phyloP scores from a whole-genome alignment of 768 basidiomycete genomes.

The Psilocybe tampanensis region DNA sequence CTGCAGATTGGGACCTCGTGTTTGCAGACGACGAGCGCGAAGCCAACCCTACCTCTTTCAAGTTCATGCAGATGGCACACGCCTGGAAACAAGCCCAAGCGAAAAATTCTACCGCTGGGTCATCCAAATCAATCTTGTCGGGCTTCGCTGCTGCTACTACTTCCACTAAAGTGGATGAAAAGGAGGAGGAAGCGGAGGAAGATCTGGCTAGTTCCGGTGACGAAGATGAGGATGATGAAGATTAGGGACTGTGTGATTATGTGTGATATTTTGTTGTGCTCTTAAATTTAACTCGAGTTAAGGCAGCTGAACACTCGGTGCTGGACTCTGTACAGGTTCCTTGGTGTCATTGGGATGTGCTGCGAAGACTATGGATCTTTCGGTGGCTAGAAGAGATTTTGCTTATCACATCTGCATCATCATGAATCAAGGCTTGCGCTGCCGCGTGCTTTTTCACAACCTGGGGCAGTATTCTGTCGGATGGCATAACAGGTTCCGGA shows the following conservation, averaged over 20 bases:
- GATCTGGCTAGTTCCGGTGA: constrained; percentile 43
- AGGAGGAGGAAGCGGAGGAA: constrained; percentile 38
- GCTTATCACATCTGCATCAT: too few species aligned
- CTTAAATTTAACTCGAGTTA: neutral
- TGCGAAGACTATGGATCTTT: too few species aligned
- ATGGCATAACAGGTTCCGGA: too few species aligned
- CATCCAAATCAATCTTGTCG: constrained; percentile 67
- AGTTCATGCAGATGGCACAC: constrained; percentile 94
- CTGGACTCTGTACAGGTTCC: too few species aligned
- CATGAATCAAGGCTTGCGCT: too few species aligned
- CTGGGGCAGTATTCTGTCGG: too few species aligned
- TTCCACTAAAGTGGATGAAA: constrained; percentile 27
- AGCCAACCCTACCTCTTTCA: constrained; percentile 91
- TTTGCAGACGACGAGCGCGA: constrained; percentile 97
- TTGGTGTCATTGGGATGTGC: too few species aligned
- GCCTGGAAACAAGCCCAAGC: constrained; percentile 88
- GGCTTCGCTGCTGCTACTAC: constrained; percentile 74
- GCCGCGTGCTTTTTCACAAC: too few species aligned
- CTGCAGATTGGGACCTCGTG: constrained; percentile 92
- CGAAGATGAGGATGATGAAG: constrained; percentile 14
- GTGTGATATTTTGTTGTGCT: neutral
- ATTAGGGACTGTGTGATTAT: neutral
- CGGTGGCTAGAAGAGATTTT: too few species aligned
- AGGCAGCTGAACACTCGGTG: neutral
- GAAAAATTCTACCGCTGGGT: constrained; percentile 85